phyloP scores from a whole-genome alignment of 352 stramenopile genomes.

The Globisporangium paroecandrum region DNA sequence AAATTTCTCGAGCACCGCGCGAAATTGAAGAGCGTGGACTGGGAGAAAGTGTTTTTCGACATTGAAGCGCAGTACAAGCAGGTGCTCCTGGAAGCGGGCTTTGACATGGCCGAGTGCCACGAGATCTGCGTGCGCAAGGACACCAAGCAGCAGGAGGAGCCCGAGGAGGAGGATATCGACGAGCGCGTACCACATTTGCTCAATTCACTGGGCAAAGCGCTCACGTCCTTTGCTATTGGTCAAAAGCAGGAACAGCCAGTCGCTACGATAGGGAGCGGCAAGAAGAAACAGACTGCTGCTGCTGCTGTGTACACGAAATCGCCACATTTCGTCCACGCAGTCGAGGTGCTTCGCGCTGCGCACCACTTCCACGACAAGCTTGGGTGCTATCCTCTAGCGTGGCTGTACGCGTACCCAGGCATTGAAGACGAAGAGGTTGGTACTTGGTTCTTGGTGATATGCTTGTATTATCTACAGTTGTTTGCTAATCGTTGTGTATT shows the following conservation, averaged over 20 bases:
- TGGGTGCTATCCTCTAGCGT: constrained; percentile 70
- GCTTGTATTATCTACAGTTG: not conserved
- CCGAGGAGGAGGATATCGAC: constrained; percentile 60
- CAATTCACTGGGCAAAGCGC: constrained; percentile 55
- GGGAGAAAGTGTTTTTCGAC: constrained; percentile 40
- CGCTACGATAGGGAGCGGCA: not conserved
- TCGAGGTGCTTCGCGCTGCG: constrained; percentile 61
- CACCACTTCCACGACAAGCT: constrained; percentile 86
- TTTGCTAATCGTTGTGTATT: not conserved
- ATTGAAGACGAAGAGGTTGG: constrained; percentile 62
- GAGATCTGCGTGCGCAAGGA: constrained; percentile 68
- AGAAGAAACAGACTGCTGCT: constrained; percentile 19
- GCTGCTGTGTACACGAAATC: constrained; percentile 9
- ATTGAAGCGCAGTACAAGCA: constrained; percentile 41
- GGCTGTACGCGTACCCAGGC: constrained; percentile 47
- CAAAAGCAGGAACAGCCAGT: constrained; percentile 16
- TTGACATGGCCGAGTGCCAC: constrained; percentile 57
- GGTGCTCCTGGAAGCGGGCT: constrained; percentile 36
- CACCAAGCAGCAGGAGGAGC: constrained; percentile 50
- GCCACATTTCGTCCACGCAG: constrained; percentile 39
- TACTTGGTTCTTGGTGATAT: not conserved
- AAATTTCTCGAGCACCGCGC: constrained; percentile 28
- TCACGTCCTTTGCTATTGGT: constrained; percentile 29
- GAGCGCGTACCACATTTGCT: constrained; percentile 63
- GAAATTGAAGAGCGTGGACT: constrained; percentile 20